A percentile compares a stretch with the other conserved stretches of the same genome.
phyloP scores from a whole-genome alignment of 164 flowering plant species.

The Platanus orientalis region DNA sequence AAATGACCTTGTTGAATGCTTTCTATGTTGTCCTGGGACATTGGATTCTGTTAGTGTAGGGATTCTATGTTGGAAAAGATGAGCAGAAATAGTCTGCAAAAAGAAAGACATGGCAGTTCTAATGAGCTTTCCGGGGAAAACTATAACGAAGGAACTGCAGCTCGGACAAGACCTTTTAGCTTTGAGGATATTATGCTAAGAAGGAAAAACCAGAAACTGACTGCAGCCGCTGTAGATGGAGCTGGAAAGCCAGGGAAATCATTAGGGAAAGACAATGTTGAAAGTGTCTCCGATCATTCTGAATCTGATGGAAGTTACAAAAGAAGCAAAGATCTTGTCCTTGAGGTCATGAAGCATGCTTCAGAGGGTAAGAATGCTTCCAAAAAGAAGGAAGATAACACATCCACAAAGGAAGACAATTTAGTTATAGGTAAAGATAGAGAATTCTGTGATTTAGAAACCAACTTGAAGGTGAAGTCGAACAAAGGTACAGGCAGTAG shows the following conservation, averaged over 20 bases:
- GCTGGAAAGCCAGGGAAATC: constrained; percentile 13
- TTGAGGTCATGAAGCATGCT: constrained; percentile 5
- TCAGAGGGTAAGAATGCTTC: constrained; percentile 33
- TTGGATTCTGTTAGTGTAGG: not conserved
- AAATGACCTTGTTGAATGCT: not conserved
- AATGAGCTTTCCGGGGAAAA: constrained; percentile 20
- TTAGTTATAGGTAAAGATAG: constrained; percentile 25
- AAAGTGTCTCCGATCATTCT: constrained; percentile 11
- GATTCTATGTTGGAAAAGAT: constrained; percentile 24
- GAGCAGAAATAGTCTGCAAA: constrained; percentile 38
- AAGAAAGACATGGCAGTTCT: constrained; percentile 26
- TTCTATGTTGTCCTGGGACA: not conserved
- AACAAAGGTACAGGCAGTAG: constrained; percentile 18
- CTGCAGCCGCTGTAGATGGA: constrained; percentile 27
- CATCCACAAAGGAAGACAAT: constrained; percentile 20
- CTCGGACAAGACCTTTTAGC: constrained; percentile 88
- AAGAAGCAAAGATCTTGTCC: constrained; percentile 17
- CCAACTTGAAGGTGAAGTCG: constrained; percentile 19
- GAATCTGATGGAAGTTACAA: constrained; percentile 24
- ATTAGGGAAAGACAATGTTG: constrained; percentile 14
- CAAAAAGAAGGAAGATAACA: constrained; percentile 32
- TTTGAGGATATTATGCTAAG: constrained; percentile 74
- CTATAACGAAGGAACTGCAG: constrained; percentile 63
- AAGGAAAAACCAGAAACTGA: constrained; percentile 49
- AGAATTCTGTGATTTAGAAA: constrained; percentile 24